Evolutionary conservation across 805 yeast species (phyloP).

Genomic region (Ogataea philodendri): DNA sequence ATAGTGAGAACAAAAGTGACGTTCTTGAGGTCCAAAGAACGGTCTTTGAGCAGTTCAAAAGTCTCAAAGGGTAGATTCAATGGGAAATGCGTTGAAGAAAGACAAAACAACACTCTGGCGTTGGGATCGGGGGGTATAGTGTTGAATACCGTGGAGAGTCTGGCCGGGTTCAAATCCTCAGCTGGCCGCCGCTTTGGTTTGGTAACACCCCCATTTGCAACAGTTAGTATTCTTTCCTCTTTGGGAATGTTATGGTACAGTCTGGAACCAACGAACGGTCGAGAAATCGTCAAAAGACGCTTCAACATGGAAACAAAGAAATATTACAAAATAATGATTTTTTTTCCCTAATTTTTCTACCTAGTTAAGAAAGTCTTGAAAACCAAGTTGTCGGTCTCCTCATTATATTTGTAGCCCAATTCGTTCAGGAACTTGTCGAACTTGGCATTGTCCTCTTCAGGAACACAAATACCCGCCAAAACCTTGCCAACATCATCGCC

Average conservation of each 20-base stretch:
- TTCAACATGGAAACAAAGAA: too few species aligned
- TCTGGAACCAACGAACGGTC: too few species aligned
- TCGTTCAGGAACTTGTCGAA: constrained; percentile 67
- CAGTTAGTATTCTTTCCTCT: background rate
- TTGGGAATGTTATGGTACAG: background rate
- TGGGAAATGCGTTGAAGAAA: too few species aligned
- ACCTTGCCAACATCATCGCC: constrained; percentile 95
- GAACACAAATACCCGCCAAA: constrained; percentile 85
- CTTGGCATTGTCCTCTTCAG: constrained; percentile 61
- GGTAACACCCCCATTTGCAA: background rate
- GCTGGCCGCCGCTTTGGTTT: background rate
- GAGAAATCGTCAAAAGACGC: too few species aligned
- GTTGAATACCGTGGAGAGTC: background rate
- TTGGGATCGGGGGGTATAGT: constrained; percentile 8
- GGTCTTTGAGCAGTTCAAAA: constrained; percentile 4
- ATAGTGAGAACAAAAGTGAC: constrained; percentile 18
- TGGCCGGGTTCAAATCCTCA: constrained; percentile 2
- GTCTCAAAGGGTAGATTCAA: constrained; percentile 14
- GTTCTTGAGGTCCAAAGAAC: constrained; percentile 5
- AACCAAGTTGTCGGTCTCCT: constrained; percentile 84
- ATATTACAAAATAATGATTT: constrained; percentile 1
- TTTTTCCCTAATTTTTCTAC: constrained; percentile 1
- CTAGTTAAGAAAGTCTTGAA: constrained; percentile 66
- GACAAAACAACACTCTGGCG: too few species aligned
- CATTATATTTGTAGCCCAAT: constrained; percentile 72